Evolutionary conservation across 306 rosid species (phyloP), one percentile per base, ranked within the genome.

Genomic region (Cucumis hystrix): DNA sequence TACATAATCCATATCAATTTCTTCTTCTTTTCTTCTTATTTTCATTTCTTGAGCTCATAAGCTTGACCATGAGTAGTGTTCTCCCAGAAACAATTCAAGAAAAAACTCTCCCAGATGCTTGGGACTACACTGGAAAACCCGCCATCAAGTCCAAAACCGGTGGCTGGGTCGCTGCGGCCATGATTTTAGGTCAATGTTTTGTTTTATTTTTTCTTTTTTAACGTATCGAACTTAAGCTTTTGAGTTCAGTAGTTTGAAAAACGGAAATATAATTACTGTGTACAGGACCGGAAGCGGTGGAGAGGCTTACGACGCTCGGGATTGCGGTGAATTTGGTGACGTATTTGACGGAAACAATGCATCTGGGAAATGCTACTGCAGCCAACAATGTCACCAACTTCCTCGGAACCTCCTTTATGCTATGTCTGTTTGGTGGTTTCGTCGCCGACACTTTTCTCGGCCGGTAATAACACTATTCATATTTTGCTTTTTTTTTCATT

Each of bases 311-410:
- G 15, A 94, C 98, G 39, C 84, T 92, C 0, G 97, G 98, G 0
- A 92, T 94, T 0, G 97, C 95, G 0, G 96, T 91, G 28, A 94
- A 94, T 78, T 66, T 94, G 81, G 97, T 94, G 18, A 90, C 96
- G 0, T 94, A 94, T 82, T 75, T 94, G 85, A 90, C 95, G 0
- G 89, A 78, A 0, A 88, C 96, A 5, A 92, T 92, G 98, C 95
- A 94, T 83, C 83, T 94, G 76, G 98, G 98, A 28, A 94, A 88
- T 84, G 97, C 96, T 45, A 74, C 81, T 68, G 84, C 98, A 7
- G 98, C 98, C 80, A 94, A 88, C 65, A 82, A 83, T 2, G 97
- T 92, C 84, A 95, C 97, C 67, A 92, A 95, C 82, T 95, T 92
- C 85, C 74, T 90, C 17, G 98, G 97, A 30, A 92, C 97, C 58